These are phyloP conservation scores for Gryganskiella cystojenkinii DNA, from an alignment of 192 early-diverging fungal species.

Conservation along the genomic window DNA sequence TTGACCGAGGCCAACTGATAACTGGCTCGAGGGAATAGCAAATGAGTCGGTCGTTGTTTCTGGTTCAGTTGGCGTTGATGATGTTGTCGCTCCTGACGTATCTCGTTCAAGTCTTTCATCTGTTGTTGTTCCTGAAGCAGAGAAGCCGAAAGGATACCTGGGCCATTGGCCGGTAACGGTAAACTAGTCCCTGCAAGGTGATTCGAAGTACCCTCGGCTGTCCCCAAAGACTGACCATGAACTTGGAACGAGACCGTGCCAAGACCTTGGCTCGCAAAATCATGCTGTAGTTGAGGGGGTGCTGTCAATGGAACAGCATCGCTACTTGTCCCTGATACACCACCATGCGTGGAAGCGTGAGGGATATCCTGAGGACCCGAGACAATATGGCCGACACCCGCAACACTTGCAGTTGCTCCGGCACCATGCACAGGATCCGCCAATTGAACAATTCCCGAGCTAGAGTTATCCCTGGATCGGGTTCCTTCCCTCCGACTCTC, in stretches of 20 bases:
- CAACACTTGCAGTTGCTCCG: constrained; percentile 49
- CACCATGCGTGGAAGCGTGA: constrained; percentile 11
- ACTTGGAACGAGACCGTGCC: too few species aligned
- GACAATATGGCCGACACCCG: constrained; percentile 54
- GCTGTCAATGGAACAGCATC: not conserved
- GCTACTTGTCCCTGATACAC: not conserved
- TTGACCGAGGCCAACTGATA: constrained; percentile 45
- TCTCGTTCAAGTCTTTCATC: constrained; percentile 45
- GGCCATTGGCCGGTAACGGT: constrained; percentile 3
- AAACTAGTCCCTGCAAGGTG: not conserved
- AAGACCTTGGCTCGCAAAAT: too few species aligned
- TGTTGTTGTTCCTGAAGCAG: constrained; percentile 40
- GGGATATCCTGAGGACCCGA: constrained; percentile 52
- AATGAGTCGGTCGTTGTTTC: constrained; percentile 46
- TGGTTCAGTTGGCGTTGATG: constrained; percentile 41
- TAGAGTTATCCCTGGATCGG: constrained; percentile 14
- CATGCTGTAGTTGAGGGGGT: not conserved
- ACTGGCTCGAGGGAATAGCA: constrained; percentile 50
- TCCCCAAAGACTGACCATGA: too few species aligned
- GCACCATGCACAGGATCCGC: constrained; percentile 51
- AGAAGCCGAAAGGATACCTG: constrained; percentile 31
- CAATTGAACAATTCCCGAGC: constrained; percentile 26
- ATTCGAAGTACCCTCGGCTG: not conserved
- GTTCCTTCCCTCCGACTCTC: constrained; percentile 3
- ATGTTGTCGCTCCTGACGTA: constrained; percentile 35